Base-by-base conservation (phyloP, 495 filamentous ascomycete genomes). In the Podospora pseudoanserina region DNA sequence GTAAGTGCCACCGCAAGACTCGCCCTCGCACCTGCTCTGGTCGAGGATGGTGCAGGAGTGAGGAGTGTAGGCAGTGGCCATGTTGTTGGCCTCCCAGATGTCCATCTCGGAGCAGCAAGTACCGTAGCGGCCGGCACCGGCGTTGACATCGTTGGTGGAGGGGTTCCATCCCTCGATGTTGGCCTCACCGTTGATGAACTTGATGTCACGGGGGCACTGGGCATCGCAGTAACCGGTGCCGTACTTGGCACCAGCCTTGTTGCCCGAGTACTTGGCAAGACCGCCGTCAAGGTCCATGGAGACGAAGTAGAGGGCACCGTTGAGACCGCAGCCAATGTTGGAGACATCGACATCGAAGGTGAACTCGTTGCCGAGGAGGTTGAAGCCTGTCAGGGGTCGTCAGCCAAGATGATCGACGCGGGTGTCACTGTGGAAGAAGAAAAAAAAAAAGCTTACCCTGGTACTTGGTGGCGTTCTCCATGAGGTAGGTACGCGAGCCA, bases 21-120 rank as follows among this genome's bases (percentile, higher is more conserved):
- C 72, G n/a, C 74, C 80, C 28, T 78, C 76, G 80, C 90, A 92
- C 70, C 85, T 81, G 68, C 68, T 74, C 79, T 89, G 85, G 34
- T 77, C 79, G 55, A 85, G 78, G 70, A 75, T 81, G 67, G 82
- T 82, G 82, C 90, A 92, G 57, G 89, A 84, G 77, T 92, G 90
- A 26, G 89, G 89, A 13, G 89, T 90, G 69, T 84, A 78, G 32
- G 86, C 87, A 49, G 85, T 87, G 11, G 88, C 82, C 75, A 86
- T 81, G 30, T 82, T 84, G 83, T 92, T 92, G 71, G 89, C 88
- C 75, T 91, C 88, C 87, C 88, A 90, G 76, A 92, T 83, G 72
- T 92, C 89, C 80, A 92, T 87, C 78, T 92, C 90, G 5, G 86
- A 84, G 78, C 90, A 92, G 85, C 90, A 92, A 68, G 86, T 83